Conservation (phyloP, 2,329 filamentous ascomycete species). For the Aspergillus eucalypticola region DNA sequence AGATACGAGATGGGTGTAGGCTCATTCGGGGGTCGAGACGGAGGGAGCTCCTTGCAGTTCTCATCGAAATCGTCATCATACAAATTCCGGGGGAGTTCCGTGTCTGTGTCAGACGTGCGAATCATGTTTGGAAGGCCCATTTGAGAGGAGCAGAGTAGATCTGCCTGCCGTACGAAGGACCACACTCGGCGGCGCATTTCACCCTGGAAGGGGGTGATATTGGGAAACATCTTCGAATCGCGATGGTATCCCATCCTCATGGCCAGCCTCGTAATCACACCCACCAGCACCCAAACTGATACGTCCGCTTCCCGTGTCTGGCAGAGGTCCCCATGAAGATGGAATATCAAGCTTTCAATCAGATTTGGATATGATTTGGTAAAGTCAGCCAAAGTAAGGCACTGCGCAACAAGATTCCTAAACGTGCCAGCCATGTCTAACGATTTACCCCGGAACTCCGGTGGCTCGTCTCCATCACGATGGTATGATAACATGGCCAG, state of each 20-base stretch:
- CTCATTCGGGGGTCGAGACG: constrained; percentile 58
- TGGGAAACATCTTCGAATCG: constrained; percentile 60
- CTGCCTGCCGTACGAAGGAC: constrained; percentile 58
- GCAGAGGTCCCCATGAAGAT: constrained; percentile 62
- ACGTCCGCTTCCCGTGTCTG: constrained; percentile 61
- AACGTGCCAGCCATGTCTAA: constrained; percentile 48
- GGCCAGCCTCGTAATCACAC: constrained; percentile 61
- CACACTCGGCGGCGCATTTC: constrained; percentile 57
- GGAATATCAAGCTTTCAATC: constrained; percentile 63
- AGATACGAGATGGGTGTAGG: constrained; percentile 58
- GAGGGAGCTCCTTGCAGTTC: constrained; percentile 56
- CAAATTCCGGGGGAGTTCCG: constrained; percentile 61
- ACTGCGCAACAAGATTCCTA: constrained; percentile 62
- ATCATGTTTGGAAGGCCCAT: constrained; percentile 68
- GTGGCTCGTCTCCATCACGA: constrained; percentile 62
- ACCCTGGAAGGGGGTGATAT: constrained; percentile 61
- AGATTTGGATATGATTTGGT: constrained; percentile 61
- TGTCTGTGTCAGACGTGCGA: constrained; percentile 64
- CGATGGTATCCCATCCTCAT: constrained; percentile 68
- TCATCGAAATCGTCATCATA: constrained; percentile 66
- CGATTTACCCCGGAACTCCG: constrained; percentile 61
- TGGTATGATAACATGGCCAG: constrained; percentile 64
- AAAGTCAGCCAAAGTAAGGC: constrained; percentile 63
- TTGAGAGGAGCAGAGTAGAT: constrained; percentile 66
- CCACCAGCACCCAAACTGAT: constrained; percentile 60